These are phyloP conservation scores for Diaporthe helianthi DNA, from an alignment of 2,329 filamentous ascomycete species.

Conservation along the genomic window DNA sequence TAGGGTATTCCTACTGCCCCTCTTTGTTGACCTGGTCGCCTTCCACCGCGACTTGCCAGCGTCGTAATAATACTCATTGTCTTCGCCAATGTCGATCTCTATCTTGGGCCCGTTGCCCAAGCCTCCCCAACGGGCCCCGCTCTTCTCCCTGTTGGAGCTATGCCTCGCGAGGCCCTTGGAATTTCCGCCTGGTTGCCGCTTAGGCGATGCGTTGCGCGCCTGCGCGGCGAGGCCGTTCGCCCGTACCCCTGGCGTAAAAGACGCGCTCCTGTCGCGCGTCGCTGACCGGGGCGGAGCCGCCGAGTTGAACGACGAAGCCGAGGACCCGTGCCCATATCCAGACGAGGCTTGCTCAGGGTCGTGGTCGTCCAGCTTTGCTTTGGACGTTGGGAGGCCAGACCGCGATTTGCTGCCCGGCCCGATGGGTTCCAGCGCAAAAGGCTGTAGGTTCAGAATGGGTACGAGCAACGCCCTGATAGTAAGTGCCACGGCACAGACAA, in stretches of 20 bases:
- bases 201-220: conserved; percentile 40
- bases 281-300: conserved; percentile 36
- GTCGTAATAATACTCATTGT: conserved; percentile 53
- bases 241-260: conserved; percentile 35
- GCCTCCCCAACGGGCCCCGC: conserved; percentile 28
- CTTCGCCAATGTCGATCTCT: conserved; percentile 57
- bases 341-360: conserved; percentile 44
- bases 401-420: conserved; percentile 32
- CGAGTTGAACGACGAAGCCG: conserved; percentile 45
- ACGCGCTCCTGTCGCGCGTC: conserved; percentile 40
- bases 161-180: conserved; percentile 46
- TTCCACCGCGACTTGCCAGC: conserved; percentile 48
- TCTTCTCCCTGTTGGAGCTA: conserved; percentile 51
- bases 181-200: conserved; percentile 38
- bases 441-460: conserved; percentile 59
- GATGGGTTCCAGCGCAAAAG: conserved; percentile 58
- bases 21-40: conserved; percentile 35
- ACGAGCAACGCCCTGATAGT: conserved; percentile 63
- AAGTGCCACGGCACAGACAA: conserved; percentile 58
- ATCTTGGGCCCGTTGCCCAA: conserved; percentile 54
- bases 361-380: conserved; percentile 60
- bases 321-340: conserved; percentile 41
- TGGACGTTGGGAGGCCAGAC: conserved; percentile 55
- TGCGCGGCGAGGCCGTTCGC: conserved; percentile 34
- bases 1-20: conserved; percentile 45